A percentile compares a stretch with the other conserved stretches of the same genome.
These are phyloP conservation scores for Globisporangium alternatum DNA, from an alignment of 352 stramenopile genomes.

Conservation along the genomic window DNA sequence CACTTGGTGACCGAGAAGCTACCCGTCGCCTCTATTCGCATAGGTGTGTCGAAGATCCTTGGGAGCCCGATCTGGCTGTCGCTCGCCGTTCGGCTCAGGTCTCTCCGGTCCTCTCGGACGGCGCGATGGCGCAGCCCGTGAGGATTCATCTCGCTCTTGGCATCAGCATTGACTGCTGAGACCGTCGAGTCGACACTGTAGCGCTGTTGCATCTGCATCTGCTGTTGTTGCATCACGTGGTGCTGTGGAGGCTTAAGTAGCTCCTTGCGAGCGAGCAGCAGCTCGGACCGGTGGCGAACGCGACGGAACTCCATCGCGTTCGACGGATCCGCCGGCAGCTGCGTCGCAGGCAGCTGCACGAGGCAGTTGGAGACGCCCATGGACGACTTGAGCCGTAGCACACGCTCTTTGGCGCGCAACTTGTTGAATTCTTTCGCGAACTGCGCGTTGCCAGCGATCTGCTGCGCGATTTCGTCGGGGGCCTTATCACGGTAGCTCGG, in stretches of 20 bases:
- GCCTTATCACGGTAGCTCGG: slow-evolving; percentile 33
- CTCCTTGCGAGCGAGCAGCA: slow-evolving; percentile 44
- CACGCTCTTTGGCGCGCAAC: slow-evolving; percentile 55
- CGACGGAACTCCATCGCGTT: slow-evolving; percentile 43
- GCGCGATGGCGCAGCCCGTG: background rate
- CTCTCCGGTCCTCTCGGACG: slow-evolving; percentile 23
- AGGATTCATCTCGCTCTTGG: background rate
- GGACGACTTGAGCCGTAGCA: slow-evolving; percentile 62
- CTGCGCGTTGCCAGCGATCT: slow-evolving; percentile 40
- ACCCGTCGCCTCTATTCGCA: slow-evolving; percentile 30
- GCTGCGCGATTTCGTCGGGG: slow-evolving; percentile 34
- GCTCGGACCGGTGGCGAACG: slow-evolving; percentile 46
- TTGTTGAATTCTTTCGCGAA: slow-evolving; percentile 53
- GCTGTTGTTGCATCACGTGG: slow-evolving; percentile 24
- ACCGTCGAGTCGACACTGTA: background rate
- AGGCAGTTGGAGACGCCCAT: slow-evolving; percentile 52
- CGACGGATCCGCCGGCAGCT: slow-evolving; percentile 31
- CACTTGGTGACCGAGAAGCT: slow-evolving; percentile 47
- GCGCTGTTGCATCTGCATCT: slow-evolving; percentile 12
- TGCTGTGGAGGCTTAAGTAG: slow-evolving; percentile 38
- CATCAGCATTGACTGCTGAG: background rate
- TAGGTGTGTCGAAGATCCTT: slow-evolving; percentile 31
- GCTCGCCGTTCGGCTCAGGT: slow-evolving; percentile 24
- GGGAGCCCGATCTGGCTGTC: slow-evolving; percentile 32
- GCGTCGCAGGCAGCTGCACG: slow-evolving; percentile 28